A percentile compares a stretch with the other conserved stretches of the same genome.
These are phyloP conservation scores for Zygotorulaspora florentina DNA, from an alignment of 805 yeast species.

Conservation along the genomic window DNA sequence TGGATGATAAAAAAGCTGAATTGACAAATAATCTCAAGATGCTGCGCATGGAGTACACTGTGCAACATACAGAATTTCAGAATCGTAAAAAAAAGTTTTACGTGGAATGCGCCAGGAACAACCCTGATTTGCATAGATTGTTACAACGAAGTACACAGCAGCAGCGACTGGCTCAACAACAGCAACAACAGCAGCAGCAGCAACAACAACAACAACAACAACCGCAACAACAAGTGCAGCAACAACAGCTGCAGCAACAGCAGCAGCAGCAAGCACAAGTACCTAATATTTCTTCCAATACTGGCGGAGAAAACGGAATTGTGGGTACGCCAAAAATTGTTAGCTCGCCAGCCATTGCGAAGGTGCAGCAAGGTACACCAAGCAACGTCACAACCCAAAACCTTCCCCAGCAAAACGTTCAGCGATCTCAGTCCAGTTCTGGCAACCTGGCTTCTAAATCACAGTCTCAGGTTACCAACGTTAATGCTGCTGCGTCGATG, in stretches of 20 bases:
- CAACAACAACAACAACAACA: slow-evolving; percentile 27
- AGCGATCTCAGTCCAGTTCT: slow-evolving; percentile 21
- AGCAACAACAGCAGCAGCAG: slow-evolving; percentile 17
- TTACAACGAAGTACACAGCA: slow-evolving; percentile 30
- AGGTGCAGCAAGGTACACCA: slow-evolving; percentile 10
- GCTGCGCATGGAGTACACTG: slow-evolving; percentile 25
- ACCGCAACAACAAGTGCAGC: slow-evolving; percentile 21
- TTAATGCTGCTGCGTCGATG: slow-evolving; percentile 47
- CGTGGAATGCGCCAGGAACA: slow-evolving; percentile 34
- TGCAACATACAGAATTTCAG: slow-evolving; percentile 28
- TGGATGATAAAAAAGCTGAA: slow-evolving; percentile 29
- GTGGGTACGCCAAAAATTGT: slow-evolving; percentile 6
- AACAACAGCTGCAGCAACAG: slow-evolving; percentile 14
- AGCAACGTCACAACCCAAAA: slow-evolving; percentile 13
- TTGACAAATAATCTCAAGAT: slow-evolving; percentile 25
- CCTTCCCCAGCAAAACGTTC: slow-evolving; percentile 16
- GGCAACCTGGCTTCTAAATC: slow-evolving; percentile 17
- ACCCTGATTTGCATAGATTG: slow-evolving; percentile 31
- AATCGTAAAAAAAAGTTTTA: slow-evolving; percentile 32
- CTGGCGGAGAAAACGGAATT: slow-evolving; percentile 1
- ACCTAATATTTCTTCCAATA: background rate
- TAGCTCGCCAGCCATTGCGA: slow-evolving; percentile 6
- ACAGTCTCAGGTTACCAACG: slow-evolving; percentile 42
- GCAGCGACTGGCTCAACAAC: slow-evolving; percentile 20
- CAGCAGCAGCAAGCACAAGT: slow-evolving; percentile 16